Evolutionary conservation across 2,329 filamentous ascomycete species (phyloP), one percentile per base, ranked within the genome.

Genomic region (Corinectria fuckeliana): DNA sequence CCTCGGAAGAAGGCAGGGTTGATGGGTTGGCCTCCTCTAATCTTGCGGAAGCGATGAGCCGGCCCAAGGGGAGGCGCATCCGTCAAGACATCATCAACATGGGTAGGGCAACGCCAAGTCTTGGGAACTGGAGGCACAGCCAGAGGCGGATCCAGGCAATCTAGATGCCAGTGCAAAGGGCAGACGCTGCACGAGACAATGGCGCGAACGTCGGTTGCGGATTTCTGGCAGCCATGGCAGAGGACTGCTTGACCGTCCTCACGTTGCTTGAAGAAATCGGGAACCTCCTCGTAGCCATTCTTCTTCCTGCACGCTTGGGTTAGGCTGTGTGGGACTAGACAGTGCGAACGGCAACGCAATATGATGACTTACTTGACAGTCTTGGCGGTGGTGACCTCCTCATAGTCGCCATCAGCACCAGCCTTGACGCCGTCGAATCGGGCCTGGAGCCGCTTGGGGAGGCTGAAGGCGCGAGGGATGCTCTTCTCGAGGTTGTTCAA

Each of bases 161-260:
- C 94, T 50, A 97, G 81, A 78, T 99, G 95, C 91, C 93, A 99
- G 71, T 89, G 85, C 30, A 92, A 83, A 11, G 86, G 82, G 76
- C 94, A 99, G 70, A 85, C 86, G 75, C 93, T 93, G 79, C 94
- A 99, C 44, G 90, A 88, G 66, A 97, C 90, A 69, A 98, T 93
- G 66, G 89, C 86, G 23, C 90, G 87, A 34, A 73, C 68, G 63
- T 79, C 76, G 18, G 85, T 80, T 44, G 89, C 85, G 25, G 89
- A 84, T 69, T 83, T 82, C 64, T 90, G 85, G 77, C 94, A 98
- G 42, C 81, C 80, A 72, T 90, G 87, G 78, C 94, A 98, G 49
- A 96, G 79, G 45, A 96, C 89, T 4, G 88, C 78, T 56, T 90
- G 89, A 63, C 90, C 90, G 65, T 96, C 91, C 68, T 94, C 91